Conservation (phyloP, 2,329 filamentous ascomycete genomes). For the Ustilaginoidea virens region DNA sequence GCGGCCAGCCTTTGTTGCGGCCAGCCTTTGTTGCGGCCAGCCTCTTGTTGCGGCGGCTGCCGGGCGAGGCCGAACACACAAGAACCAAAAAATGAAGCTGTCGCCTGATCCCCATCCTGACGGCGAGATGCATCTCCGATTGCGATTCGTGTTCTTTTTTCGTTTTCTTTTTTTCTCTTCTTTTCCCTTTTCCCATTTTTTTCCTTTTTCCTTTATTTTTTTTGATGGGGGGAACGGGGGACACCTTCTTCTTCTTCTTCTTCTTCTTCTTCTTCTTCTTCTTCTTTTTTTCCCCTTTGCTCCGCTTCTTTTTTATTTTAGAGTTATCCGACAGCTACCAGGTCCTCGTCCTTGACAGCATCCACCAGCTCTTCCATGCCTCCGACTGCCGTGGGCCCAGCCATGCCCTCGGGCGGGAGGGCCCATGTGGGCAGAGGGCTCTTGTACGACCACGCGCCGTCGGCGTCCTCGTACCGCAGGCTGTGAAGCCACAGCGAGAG, state of each 20-base stretch:
- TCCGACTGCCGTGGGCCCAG: conserved; percentile 55
- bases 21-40: too few relatives aligned
- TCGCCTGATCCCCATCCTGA: too few relatives aligned
- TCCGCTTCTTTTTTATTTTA: too few relatives aligned
- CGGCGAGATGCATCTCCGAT: neutral
- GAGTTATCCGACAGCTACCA: conserved; percentile 16
- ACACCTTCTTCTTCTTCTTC: too few relatives aligned
- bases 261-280: too few relatives aligned
- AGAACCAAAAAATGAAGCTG: too few relatives aligned
- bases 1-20: too few relatives aligned
- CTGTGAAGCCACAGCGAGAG: conserved; percentile 90
- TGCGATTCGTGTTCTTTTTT: neutral
- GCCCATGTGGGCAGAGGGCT: conserved; percentile 80
- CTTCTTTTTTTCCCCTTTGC: too few relatives aligned
- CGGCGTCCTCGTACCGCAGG: conserved; percentile 70
- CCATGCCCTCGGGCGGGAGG: conserved; percentile 56
- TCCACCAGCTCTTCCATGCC: conserved; percentile 42
- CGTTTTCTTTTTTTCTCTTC: neutral
- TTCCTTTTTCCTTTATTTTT: neutral
- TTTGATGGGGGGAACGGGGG: too few relatives aligned
- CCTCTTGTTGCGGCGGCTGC: too few relatives aligned
- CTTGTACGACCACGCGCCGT: conserved; percentile 74
- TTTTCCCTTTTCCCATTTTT: neutral
- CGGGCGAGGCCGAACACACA: too few relatives aligned
- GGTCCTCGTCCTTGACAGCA: conserved; percentile 32